A percentile compares a stretch with the other conserved stretches of the same genome.
Evolutionary conservation across 2,329 filamentous ascomycete genomes (phyloP).

Genomic region (Verticillium nubilum): DNA sequence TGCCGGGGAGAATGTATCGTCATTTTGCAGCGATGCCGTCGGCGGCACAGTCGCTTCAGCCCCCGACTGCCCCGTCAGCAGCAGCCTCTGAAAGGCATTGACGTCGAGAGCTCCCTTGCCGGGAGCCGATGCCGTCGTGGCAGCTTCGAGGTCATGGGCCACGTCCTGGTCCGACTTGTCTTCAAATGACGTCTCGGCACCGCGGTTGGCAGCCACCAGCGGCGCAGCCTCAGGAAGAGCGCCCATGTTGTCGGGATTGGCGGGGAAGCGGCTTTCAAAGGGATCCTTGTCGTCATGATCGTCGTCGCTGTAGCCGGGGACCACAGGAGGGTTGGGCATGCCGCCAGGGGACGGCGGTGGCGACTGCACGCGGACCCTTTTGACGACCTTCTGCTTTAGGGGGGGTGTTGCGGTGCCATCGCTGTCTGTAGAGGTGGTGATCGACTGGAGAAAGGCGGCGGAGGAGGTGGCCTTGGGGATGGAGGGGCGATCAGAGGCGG

Average conservation of each 20-base stretch:
- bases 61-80: constrained; percentile 65
- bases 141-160: constrained; percentile 22
- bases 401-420: constrained; percentile 11
- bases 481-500: constrained; percentile 4
- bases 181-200: constrained; percentile 36
- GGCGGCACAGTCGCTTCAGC: neutral
- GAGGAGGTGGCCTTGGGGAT: constrained; percentile 17
- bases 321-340: neutral
- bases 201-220: constrained; percentile 14
- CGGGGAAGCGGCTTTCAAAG: constrained; percentile 10
- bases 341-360: constrained; percentile 48
- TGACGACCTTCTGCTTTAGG: constrained; percentile 47
- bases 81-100: constrained; percentile 68
- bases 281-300: constrained; percentile 15
- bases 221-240: constrained; percentile 8
- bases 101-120: constrained; percentile 59
- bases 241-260: constrained; percentile 5
- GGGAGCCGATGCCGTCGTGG: constrained; percentile 11
- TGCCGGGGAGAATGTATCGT: constrained; percentile 18
- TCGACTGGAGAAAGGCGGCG: constrained; percentile 19
- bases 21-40: constrained; percentile 16
- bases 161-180: constrained; percentile 40
- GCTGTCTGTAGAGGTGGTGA: constrained; percentile 19
- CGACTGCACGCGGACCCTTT: constrained; percentile 63
- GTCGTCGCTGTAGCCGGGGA: constrained; percentile 24